Base-by-base conservation (phyloP, 805 yeast species). In the Tetrapisispora iriomotensis region DNA sequence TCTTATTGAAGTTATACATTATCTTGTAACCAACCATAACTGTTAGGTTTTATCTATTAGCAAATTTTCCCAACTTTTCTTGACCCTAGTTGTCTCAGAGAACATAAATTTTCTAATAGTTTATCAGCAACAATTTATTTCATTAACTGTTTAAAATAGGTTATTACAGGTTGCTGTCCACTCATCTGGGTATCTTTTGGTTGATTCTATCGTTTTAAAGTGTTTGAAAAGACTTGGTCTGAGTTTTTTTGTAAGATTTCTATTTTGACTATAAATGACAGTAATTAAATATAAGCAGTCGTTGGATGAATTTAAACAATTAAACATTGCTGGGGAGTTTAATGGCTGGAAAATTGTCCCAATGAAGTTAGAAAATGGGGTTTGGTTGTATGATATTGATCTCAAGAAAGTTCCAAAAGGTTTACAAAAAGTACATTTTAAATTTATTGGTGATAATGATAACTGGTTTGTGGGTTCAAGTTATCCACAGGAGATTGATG, bases 261-360 rank as follows among this genome's bases (percentile, higher is more conserved):
- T 14, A n/a, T 14, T 5, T 14, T 3, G 15, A 6, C 4, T 3
- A 31, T 21, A 6, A 8, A 33, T 33, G 36, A 12, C 22, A 4
- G 4, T 23, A 17, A 33, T 33, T 23, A 33, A 20, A 30, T 45
- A 42, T 33, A 41, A 44, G 37, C 52, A 47, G 26, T 41, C 55
- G 3, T 39, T 44, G 3, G 45, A 49, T 28, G 37, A 34, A 14
- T 46, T 51, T 48, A 28, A 50, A 8, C 36, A 45, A 13, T 50
- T 65, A 32, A 51, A 54, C 37, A 50, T 65, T 35, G 69, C 69
- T 10, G 69, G 68, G 3, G 60, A 59, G 45, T 65, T 65, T 43
- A 61, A 56, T 31, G 34, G 47, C 9, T 65, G 69, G 70, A 34
- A 44, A 5, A 48, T 55, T 3, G 40, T 49, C 14, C 46, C 50